Conservation (phyloP, 192 early-diverging fungal genomes). For the Coemansia aciculifera region DNA sequence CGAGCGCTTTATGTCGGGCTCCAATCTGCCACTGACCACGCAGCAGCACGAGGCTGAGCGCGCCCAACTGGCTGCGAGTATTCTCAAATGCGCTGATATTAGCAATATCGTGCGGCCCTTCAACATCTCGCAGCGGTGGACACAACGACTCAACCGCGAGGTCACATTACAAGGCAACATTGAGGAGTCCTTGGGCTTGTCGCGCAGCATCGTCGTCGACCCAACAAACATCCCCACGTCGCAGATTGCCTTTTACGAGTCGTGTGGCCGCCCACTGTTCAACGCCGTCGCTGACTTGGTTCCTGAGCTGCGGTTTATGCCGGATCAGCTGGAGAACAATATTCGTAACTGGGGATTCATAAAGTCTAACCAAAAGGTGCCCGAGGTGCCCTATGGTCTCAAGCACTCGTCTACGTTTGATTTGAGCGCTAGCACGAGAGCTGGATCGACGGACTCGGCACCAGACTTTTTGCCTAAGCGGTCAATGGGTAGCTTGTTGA, state of each 20-base stretch:
- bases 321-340: constrained; percentile 53
- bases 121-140: constrained; percentile 68
- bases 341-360: constrained; percentile 55
- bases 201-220: constrained; percentile 47
- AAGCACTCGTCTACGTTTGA: constrained; percentile 49
- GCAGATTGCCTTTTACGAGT: constrained; percentile 55
- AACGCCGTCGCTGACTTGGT: constrained; percentile 48
- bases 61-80: constrained; percentile 62
- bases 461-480: constrained; percentile 51
- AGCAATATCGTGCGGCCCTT: constrained; percentile 76
- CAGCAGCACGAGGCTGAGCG: constrained; percentile 62
- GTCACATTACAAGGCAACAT: constrained; percentile 71
- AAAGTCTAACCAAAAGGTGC: constrained; percentile 46
- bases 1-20: constrained; percentile 55
- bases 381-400: constrained; percentile 51
- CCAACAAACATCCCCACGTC: constrained; percentile 40
- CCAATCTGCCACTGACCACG: constrained; percentile 47
- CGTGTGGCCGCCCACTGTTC: constrained; percentile 55
- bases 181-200: constrained; percentile 68
- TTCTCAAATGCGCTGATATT: constrained; percentile 83
- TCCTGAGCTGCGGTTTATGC: constrained; percentile 49
- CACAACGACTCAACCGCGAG: constrained; percentile 67
- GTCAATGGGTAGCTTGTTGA: constrained; percentile 16
- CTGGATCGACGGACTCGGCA: constrained; percentile 51
- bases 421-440: constrained; percentile 46